Evolutionary conservation across 2,329 filamentous ascomycete species (phyloP), one percentile per base, ranked within the genome.

Genomic region (Trichoderma asperellum): DNA sequence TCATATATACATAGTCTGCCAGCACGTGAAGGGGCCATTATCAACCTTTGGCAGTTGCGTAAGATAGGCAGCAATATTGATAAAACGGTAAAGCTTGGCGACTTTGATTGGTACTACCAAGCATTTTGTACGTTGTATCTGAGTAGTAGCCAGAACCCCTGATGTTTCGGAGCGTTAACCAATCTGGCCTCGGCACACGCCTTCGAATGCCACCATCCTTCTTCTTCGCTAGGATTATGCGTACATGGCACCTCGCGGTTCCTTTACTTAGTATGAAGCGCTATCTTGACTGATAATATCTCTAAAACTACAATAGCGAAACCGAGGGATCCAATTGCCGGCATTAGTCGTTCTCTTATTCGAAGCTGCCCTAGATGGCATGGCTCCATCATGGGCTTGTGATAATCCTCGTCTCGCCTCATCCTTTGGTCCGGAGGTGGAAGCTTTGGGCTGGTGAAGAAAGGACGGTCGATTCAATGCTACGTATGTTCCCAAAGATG

Each of bases 91-190:
- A 40, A 53, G 16, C 24, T 58, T n/a, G 24, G 32, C 32, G 34
- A 12, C 47, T 16, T 63, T 37, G 21, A 11, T 29, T 27, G 47
- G 49, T 68, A 21, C 24, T n/a, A 56, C 65, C 62, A n/a, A 27
- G 35, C 18, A 21, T 14, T 37, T 43, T 8, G 27, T 34, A 61
- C 29, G 18, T 49, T 18, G 58, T 32, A 67, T 58, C 32, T 29
- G 40, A 52, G 40, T n/a, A 66, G 37, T n/a, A 34, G 40, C 37
- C 8, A 35, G 43, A 24, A 58, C 59, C 67, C 67, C 53, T 69
- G 68, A 52, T 58, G 59, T 69, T 59, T 69, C 60, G 60, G 68
- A 32, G 40, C 53, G 24, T 52, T 62, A 37, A 63, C 49, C 32
- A 52, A 52, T 56, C 64, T 29, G 21, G 53, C 8, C 55, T 60